phyloP scores from a whole-genome alignment of 202 grass and related monocot genomes.

The Elaeis oleifera region DNA sequence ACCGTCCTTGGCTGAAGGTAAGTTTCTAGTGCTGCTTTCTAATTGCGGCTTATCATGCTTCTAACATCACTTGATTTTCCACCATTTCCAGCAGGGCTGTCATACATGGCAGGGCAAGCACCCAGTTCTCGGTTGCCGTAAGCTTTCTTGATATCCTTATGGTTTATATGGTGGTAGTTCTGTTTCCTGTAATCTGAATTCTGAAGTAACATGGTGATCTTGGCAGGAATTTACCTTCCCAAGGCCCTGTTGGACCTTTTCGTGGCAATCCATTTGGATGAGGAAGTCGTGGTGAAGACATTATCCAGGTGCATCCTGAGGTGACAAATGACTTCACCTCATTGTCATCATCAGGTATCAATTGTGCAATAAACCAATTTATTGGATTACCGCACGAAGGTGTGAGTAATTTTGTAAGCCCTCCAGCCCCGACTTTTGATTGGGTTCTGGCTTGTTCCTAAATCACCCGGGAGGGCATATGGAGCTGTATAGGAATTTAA shows the following conservation, averaged over 20 bases:
- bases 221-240: conserved; percentile 45
- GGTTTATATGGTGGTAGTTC: background rate
- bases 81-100: conserved; percentile 35
- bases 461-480: too few relatives aligned
- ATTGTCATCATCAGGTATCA: too few relatives aligned
- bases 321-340: too few relatives aligned
- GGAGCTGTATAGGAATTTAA: too few relatives aligned
- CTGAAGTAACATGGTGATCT: conserved; percentile 11
- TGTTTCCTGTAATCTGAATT: background rate
- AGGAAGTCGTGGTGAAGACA: background rate
- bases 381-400: too few relatives aligned
- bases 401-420: too few relatives aligned
- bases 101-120: conserved; percentile 40
- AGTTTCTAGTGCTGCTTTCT: background rate
- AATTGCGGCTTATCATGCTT: background rate
- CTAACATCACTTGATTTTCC: conserved; percentile 20
- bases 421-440: too few relatives aligned
- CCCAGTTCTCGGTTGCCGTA: conserved; percentile 48
- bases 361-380: too few relatives aligned
- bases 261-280: conserved; percentile 78
- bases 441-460: too few relatives aligned
- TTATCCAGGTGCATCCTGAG: too few relatives aligned
- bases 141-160: conserved; percentile 22
- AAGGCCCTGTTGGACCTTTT: conserved; percentile 46
- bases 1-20: conserved; percentile 61